Conservation (phyloP, 345 rosid genomes). For the Sonneratia caseolaris region DNA sequence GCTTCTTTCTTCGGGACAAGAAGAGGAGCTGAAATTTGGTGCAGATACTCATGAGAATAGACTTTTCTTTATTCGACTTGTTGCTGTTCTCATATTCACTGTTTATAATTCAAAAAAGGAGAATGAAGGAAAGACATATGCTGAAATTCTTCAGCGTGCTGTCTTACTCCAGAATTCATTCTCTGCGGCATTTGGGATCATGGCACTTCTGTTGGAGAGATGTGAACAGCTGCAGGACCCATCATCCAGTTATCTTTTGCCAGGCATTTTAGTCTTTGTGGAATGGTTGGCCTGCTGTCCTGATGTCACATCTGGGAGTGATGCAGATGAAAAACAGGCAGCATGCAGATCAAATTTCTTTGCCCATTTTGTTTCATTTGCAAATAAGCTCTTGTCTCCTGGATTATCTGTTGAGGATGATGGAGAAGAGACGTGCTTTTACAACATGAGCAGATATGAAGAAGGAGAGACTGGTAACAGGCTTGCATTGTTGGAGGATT, state of each 20-base stretch:
- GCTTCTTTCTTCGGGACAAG: slow-evolving; percentile 57
- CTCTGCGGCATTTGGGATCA: slow-evolving; percentile 67
- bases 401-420: slow-evolving; percentile 49
- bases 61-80: slow-evolving; percentile 57
- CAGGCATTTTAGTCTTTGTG: slow-evolving; percentile 71
- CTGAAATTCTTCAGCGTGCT: slow-evolving; percentile 86
- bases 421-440: slow-evolving; percentile 78
- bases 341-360: slow-evolving; percentile 56
- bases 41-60: slow-evolving; percentile 55
- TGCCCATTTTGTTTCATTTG: slow-evolving; percentile 51
- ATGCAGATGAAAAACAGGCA: slow-evolving; percentile 59
- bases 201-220: slow-evolving; percentile 52
- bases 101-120: slow-evolving; percentile 65
- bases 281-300: slow-evolving; percentile 96
- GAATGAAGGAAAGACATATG: slow-evolving; percentile 74
- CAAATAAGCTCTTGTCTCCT: slow-evolving; percentile 52
- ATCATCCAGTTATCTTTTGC: slow-evolving; percentile 65
- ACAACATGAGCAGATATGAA: slow-evolving; percentile 77
- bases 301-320: slow-evolving; percentile 55
- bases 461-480: slow-evolving; percentile 86
- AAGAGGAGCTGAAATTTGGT: slow-evolving; percentile 61
- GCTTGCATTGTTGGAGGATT: slow-evolving; percentile 89
- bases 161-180: slow-evolving; percentile 73
- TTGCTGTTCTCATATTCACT: slow-evolving; percentile 63
- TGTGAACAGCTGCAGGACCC: slow-evolving; percentile 58